A percentile compares a stretch with the other conserved stretches of the same genome.
These are phyloP conservation scores for Ormosia semicastrata DNA, from an alignment of 306 rosid species.

Conservation along the genomic window DNA sequence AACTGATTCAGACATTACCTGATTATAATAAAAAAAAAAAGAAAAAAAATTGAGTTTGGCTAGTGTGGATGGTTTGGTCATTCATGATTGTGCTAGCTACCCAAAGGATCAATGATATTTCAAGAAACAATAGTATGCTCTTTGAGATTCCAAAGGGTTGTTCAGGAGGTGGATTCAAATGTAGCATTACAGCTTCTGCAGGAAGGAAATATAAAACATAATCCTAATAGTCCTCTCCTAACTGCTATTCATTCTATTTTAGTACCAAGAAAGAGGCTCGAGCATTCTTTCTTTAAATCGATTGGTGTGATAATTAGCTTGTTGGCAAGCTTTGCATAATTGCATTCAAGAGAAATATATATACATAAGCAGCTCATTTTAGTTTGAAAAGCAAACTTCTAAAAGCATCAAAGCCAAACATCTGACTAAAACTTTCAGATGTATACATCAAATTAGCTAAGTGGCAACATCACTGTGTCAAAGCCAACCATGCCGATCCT, in stretches of 20 bases:
- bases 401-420: conserved; percentile 12
- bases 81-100: background rate
- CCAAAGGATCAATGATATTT: background rate
- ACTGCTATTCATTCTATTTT: background rate
- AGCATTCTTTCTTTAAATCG: background rate
- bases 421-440: background rate
- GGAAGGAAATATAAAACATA: background rate
- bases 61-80: background rate
- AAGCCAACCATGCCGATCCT: conserved; percentile 21
- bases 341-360: background rate
- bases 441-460: conserved; percentile 32
- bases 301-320: background rate
- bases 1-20: too few species aligned
- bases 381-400: conserved; percentile 21
- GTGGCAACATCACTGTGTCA: conserved; percentile 28
- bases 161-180: background rate
- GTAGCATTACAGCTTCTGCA: background rate
- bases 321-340: background rate
- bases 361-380: background rate
- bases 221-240: background rate
- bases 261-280: background rate
- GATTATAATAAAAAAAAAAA: background rate
- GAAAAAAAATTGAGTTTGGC: background rate
- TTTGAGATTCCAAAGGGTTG: background rate
- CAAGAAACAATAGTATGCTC: background rate